phyloP scores from a whole-genome alignment of 306 rosid genomes.

The Castanea sativa region DNA sequence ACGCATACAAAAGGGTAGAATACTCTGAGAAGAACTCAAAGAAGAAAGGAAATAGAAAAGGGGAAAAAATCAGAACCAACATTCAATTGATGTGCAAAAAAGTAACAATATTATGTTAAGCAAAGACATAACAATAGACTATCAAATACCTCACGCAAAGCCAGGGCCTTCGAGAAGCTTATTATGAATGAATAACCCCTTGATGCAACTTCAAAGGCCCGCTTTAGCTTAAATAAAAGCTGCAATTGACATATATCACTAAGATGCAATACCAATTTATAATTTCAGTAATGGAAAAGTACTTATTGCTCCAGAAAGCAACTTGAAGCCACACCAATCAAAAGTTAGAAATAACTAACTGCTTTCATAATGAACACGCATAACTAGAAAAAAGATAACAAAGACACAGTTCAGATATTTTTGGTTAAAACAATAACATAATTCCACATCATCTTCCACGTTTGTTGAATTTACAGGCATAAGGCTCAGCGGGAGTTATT shows the following conservation, averaged over 20 bases:
- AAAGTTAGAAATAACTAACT: background rate
- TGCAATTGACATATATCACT: slow-evolving; percentile 38
- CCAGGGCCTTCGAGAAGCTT: slow-evolving; percentile 86
- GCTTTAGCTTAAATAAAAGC: slow-evolving; percentile 90
- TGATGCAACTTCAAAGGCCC: slow-evolving; percentile 87
- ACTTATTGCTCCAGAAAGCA: background rate
- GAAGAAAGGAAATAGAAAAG: slow-evolving; percentile 5
- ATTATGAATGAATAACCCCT: slow-evolving; percentile 92
- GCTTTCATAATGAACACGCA: background rate
- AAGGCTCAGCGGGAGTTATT: background rate
- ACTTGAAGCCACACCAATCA: background rate
- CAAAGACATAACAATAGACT: slow-evolving; percentile 8
- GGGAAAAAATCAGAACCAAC: slow-evolving; percentile 11
- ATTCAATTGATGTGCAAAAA: slow-evolving; percentile 20
- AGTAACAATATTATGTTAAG: slow-evolving; percentile 16
- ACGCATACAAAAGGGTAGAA: slow-evolving; percentile 90
- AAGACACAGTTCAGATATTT: background rate
- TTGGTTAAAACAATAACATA: slow-evolving; percentile 3
- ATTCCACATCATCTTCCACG: background rate
- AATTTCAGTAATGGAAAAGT: background rate
- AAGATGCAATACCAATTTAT: slow-evolving; percentile 8
- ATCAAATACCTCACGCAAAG: slow-evolving; percentile 73
- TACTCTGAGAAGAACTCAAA: slow-evolving; percentile 60
- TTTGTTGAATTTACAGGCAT: slow-evolving; percentile 5
- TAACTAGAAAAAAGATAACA: background rate